Base-by-base conservation (phyloP, 139 green algal genomes). In the Helicosporidium sp. region DNA sequence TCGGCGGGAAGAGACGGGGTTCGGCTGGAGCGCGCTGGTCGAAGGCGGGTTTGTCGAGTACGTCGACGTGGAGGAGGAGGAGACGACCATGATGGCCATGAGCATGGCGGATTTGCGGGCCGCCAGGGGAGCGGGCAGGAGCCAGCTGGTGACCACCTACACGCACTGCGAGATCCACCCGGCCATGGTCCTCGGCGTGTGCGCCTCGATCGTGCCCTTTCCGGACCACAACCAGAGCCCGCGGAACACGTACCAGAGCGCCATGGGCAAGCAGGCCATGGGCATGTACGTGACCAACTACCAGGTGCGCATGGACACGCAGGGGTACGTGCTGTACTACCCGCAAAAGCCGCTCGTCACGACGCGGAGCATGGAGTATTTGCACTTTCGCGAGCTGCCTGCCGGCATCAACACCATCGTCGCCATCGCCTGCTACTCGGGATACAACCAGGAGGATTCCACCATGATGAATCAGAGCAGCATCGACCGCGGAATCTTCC, bases 51-150 rank as follows among this genome's bases (percentile, higher is more conserved):
- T 53, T 42, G 68, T 85, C 22, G 85, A 95, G 68, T 77, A 77
- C 41, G 48, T 79, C 33, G 81, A 92, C 54, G 64, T 65, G 8
- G 82, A 80, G 59, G 89, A 97, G 69, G 88, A 96, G 71, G 88
- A 98, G 66, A 95, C 84, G 1, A 93, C 86, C 18, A 91, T 99
- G 83, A 96, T 99, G 50, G 72, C 86, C 28, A 99, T 99, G 90
- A 83, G 62, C 20, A 76, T 89, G 34, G 51, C 62, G 23, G 77
- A 90, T 58, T 52, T 91, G 42, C 55, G 58, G 17, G 51, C 48
- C n/a, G 75, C 75, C n/a, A n/a, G n/a, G n/a, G n/a, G n/a, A n/a
- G n/a, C n/a, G n/a, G 8, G 60, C 66, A 17, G 42, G 55, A 35
- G 45, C 31, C 55, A 73, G 45, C 54, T 48, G 3, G 41, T n/a